Evolutionary conservation across 371 early-diverging fungal species (phyloP), one percentile per base, ranked within the genome.

Genomic region (Rhizopus arrhizus): DNA sequence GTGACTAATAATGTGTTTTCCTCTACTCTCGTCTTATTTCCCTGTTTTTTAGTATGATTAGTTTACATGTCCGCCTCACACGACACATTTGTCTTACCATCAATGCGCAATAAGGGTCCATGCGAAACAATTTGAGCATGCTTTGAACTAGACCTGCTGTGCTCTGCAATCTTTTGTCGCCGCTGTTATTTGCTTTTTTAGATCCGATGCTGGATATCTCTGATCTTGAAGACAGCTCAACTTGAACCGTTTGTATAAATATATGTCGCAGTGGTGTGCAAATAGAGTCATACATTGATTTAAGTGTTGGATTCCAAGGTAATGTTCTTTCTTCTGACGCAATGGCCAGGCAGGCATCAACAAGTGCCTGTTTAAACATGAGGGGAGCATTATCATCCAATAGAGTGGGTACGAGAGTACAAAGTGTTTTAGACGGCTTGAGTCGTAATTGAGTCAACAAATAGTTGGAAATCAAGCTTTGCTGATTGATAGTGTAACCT

Each of bases 291-390:
- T 89, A 87, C 50, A 92, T 80, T 10, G 69, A 68, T 28, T 84
- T 75, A 3, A 91, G 74, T 2, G 81, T 68, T 5, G 91, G 91
- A 59, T 88, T 85, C 90, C 89, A 90, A 3, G 90, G 83, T 16
- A 88, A 64, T 15, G 74, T 68, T n/a, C 74, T 74, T 47, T 84
- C 87, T 64, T 91, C 89, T 6, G 78, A 73, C 9, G 85, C 87
- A 53, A 94, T 78, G n/a, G 74, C 76, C 51, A 82, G 79, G 56
- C 88, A 90, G 4, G 86, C 79, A 57, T 82, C 86, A 38, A 89
- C 88, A 47, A 92, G 75, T 0, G 91, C 87, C 9, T 89, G 75
- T 56, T 85, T 85, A 62, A 86, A 91, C 2, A 84, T 69, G n/a
- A 76, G 76, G 0, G 90, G 89, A 0, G 85, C 78, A 12, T 65